A percentile compares a stretch with the other conserved stretches of the same genome.
These are phyloP conservation scores for Claviceps humidiphila DNA, from an alignment of 2,329 filamentous ascomycete genomes.

Conservation along the genomic window DNA sequence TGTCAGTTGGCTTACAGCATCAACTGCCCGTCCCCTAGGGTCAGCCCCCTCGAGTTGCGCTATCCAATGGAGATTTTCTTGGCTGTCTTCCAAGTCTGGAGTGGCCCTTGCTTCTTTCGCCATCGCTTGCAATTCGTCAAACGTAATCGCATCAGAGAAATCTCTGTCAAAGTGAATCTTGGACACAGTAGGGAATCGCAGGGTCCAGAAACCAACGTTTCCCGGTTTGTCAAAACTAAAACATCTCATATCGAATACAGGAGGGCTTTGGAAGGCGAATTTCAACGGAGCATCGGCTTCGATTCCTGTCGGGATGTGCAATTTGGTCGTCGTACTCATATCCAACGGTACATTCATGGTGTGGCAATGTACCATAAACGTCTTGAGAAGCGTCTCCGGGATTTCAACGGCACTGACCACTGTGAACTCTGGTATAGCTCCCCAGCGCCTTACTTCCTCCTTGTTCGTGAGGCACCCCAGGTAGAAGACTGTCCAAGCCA, in stretches of 20 bases:
- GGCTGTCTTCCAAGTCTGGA: slow-evolving; percentile 38
- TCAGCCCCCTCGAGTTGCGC: slow-evolving; percentile 44
- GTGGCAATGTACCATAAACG: slow-evolving; percentile 35
- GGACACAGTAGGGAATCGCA: slow-evolving; percentile 62
- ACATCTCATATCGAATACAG: slow-evolving; percentile 69
- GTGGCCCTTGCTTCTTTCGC: slow-evolving; percentile 42
- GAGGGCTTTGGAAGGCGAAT: slow-evolving; percentile 51
- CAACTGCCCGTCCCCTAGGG: slow-evolving; percentile 27
- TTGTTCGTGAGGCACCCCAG: slow-evolving; percentile 65
- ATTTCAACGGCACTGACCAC: slow-evolving; percentile 53
- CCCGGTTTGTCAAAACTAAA: slow-evolving; percentile 64
- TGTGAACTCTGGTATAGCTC: slow-evolving; percentile 45
- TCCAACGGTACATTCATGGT: slow-evolving; percentile 25
- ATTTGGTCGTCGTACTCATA: slow-evolving; percentile 26
- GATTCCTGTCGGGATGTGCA: slow-evolving; percentile 34
- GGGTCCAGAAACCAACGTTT: slow-evolving; percentile 56
- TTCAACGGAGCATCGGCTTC: slow-evolving; percentile 29
- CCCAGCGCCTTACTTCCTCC: slow-evolving; percentile 37
- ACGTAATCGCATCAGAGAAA: slow-evolving; percentile 54
- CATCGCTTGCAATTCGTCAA: slow-evolving; percentile 55
- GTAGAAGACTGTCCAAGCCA: slow-evolving; percentile 70
- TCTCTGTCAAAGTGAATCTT: slow-evolving; percentile 69
- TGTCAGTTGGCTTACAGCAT: slow-evolving; percentile 33
- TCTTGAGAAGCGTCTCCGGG: slow-evolving; percentile 34
- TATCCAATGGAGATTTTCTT: slow-evolving; percentile 50